Conservation (phyloP, 192 early-diverging fungal genomes). For the Spizellomyces punctatus region DNA sequence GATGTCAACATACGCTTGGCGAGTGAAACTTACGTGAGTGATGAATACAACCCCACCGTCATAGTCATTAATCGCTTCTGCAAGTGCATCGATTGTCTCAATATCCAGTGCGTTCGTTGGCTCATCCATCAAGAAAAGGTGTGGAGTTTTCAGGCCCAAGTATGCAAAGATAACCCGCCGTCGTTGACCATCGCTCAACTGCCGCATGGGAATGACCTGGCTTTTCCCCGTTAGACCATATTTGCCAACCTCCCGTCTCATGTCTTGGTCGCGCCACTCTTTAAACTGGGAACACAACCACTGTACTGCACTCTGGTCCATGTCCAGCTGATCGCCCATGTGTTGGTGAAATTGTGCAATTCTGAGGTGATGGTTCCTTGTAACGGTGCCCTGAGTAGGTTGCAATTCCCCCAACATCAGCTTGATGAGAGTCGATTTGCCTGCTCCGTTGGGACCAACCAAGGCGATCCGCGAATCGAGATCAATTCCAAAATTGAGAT, state of each 20-base stretch:
- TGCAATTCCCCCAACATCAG: constrained; percentile 70
- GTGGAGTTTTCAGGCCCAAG: constrained; percentile 75
- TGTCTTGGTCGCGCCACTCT: constrained; percentile 70
- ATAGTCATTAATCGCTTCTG: constrained; percentile 65
- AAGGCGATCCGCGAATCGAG: constrained; percentile 73
- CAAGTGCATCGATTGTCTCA: constrained; percentile 64
- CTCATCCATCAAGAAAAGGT: constrained; percentile 86
- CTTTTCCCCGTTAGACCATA: constrained; percentile 66
- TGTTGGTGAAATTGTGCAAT: constrained; percentile 78
- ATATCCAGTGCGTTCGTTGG: constrained; percentile 78
- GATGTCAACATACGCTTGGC: no score
- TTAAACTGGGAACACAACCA: constrained; percentile 75
- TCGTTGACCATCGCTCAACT: constrained; percentile 51
- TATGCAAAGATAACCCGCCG: constrained; percentile 62
- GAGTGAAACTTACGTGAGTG: constrained; percentile 50
- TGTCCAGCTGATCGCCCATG: constrained; percentile 74
- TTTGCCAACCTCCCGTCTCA: constrained; percentile 64
- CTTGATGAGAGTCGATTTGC: constrained; percentile 57
- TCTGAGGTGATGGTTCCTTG: constrained; percentile 72
- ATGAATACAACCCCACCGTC: constrained; percentile 74
- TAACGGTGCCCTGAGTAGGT: constrained; percentile 63
- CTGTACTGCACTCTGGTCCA: constrained; percentile 61
- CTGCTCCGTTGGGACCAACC: constrained; percentile 63
- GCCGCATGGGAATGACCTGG: constrained; percentile 35
- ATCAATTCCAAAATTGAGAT: constrained; percentile 59